Percentiles rank a stretch among this genome's conserved stretches.
phyloP scores from a whole-genome alignment of 2,329 filamentous ascomycete species.

The Emericellopsis atlantica region DNA sequence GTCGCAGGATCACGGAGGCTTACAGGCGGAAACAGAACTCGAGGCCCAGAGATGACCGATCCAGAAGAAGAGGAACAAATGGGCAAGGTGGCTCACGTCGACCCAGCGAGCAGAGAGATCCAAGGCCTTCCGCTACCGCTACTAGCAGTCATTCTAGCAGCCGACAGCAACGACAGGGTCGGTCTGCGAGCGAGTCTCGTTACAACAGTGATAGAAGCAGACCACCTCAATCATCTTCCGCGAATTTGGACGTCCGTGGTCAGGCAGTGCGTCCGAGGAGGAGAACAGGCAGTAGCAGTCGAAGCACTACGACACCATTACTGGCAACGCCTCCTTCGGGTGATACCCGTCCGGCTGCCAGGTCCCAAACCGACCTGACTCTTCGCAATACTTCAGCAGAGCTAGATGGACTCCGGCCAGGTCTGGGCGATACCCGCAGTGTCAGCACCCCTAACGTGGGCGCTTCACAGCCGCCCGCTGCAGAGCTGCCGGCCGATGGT shows the following conservation, averaged over 20 bases:
- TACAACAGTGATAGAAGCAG: conserved; percentile 35
- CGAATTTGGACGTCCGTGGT: conserved; percentile 18
- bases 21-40: conserved; percentile 67
- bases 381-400: conserved; percentile 26
- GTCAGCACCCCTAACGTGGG: conserved; percentile 21
- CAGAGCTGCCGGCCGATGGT: conserved; percentile 7
- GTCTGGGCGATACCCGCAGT: conserved; percentile 28
- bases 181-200: conserved; percentile 29
- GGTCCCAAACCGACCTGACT: conserved; percentile 54
- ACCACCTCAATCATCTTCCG: conserved; percentile 25
- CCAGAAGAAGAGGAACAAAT: conserved; percentile 22
- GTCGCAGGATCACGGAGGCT: conserved; percentile 78
- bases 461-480: conserved; percentile 9
- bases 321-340: background rate
- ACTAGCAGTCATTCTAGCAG: conserved; percentile 12
- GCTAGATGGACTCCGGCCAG: conserved; percentile 21
- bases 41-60: conserved; percentile 34
- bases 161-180: conserved; percentile 28
- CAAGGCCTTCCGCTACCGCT: conserved; percentile 14
- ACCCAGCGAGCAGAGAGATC: conserved; percentile 10
- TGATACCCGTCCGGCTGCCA: conserved; percentile 36
- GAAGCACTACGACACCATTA: conserved; percentile 38
- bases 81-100: conserved; percentile 22
- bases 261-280: conserved; percentile 21
- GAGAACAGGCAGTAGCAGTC: conserved; percentile 39